A percentile compares a stretch with the other conserved stretches of the same genome.
Evolutionary conservation across 495 filamentous ascomycete genomes (phyloP).

Genomic region (Talaromyces thailandensis): DNA sequence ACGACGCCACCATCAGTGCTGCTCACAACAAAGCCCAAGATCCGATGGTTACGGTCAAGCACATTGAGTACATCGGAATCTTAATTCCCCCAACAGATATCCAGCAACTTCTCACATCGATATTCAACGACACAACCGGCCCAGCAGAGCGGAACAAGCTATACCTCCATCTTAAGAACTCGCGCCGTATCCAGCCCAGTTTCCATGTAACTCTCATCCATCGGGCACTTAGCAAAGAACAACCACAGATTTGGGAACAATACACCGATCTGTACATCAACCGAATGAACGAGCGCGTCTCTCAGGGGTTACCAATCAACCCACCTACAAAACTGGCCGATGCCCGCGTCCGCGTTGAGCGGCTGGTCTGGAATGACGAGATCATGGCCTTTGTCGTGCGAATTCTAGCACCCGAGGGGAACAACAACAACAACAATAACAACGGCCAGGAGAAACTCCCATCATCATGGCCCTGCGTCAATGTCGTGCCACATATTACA

Average conservation of each 20-base stretch:
- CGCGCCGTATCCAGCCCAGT: constrained; percentile 64
- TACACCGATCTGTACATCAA: constrained; percentile 46
- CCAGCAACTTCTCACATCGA: constrained; percentile 50
- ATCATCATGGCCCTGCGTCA: constrained; percentile 54
- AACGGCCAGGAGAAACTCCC: background rate
- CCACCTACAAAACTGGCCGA: constrained; percentile 35
- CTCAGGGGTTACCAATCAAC: constrained; percentile 22
- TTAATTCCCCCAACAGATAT: constrained; percentile 51
- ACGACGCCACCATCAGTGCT: constrained; percentile 17
- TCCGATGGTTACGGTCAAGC: constrained; percentile 25
- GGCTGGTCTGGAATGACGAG: constrained; percentile 68
- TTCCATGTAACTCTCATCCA: constrained; percentile 97
- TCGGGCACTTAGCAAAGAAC: constrained; percentile 46
- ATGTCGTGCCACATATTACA: constrained; percentile 79
- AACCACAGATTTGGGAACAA: constrained; percentile 61
- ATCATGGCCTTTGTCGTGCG: constrained; percentile 84
- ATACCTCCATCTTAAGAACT: constrained; percentile 64
- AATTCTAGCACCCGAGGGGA: constrained; percentile 42
- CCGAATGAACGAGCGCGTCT: constrained; percentile 21
- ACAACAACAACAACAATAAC: background rate
- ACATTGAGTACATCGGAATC: constrained; percentile 81
- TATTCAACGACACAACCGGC: constrained; percentile 42
- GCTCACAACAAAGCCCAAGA: constrained; percentile 11
- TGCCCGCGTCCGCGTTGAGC: constrained; percentile 51
- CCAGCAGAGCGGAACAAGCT: constrained; percentile 45